Conservation (phyloP, 2,329 filamentous ascomycete species). For the Aspergillus fijiensis region DNA sequence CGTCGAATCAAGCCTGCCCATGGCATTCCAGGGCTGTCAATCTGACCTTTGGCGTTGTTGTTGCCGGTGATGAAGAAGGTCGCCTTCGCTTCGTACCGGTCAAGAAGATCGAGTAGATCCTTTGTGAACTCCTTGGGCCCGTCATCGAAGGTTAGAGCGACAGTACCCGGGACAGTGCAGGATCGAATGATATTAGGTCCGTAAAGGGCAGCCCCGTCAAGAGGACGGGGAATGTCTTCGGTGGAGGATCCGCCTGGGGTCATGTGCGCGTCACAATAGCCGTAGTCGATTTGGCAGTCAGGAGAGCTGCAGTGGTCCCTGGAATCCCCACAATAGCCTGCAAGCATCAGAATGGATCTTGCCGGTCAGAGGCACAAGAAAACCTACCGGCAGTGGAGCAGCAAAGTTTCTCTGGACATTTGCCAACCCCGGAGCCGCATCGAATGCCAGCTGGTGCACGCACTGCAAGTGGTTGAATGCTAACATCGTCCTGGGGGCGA, state of each 20-base stretch:
- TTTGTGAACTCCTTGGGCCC: conserved; percentile 63
- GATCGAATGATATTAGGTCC: conserved; percentile 36
- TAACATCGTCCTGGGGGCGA: background rate
- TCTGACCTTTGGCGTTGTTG: conserved; percentile 48
- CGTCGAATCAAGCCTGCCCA: conserved; percentile 42
- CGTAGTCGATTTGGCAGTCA: conserved; percentile 42
- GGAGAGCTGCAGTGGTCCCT: conserved; percentile 41
- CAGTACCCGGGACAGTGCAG: conserved; percentile 53
- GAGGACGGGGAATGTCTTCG: conserved; percentile 34
- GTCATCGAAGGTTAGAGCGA: conserved; percentile 68
- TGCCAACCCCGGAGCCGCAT: conserved; percentile 37
- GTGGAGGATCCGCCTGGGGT: conserved; percentile 38
- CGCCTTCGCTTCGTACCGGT: conserved; percentile 60
- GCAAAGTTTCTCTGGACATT: conserved; percentile 37
- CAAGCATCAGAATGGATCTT: background rate
- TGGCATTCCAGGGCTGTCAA: conserved; percentile 42
- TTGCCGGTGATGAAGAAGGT: conserved; percentile 65
- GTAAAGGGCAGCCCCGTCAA: conserved; percentile 39
- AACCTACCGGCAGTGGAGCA: conserved; percentile 41
- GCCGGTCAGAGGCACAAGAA: background rate
- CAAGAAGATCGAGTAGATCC: conserved; percentile 62
- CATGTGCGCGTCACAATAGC: conserved; percentile 39
- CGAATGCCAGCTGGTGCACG: conserved; percentile 24
- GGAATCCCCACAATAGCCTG: conserved; percentile 42
- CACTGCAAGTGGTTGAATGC: conserved; percentile 9